A percentile compares a stretch with the other conserved stretches of the same genome.
Evolutionary conservation across 73 alveolate genomes (phyloP).

Genomic region (Tetrahymena thermophila): DNA sequence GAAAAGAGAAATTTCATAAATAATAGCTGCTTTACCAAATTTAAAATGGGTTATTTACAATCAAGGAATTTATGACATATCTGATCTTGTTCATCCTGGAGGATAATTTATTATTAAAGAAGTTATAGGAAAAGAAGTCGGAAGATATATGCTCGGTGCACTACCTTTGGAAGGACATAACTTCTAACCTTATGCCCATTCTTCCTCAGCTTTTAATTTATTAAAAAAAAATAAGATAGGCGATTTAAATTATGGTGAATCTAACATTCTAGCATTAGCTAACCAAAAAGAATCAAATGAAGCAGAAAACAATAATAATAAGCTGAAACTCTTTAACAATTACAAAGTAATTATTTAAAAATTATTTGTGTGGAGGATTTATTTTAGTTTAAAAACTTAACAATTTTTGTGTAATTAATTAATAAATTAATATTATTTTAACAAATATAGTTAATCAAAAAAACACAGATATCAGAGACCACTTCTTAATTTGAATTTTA

Average conservation of each 20-base stretch:
- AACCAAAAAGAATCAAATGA: background rate
- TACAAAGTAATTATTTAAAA: background rate
- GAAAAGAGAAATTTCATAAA: background rate
- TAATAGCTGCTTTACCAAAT: slow-evolving; percentile 3
- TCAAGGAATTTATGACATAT: slow-evolving; percentile 21
- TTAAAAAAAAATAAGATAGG: slow-evolving; percentile 18
- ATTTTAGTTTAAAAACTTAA: too few relatives aligned
- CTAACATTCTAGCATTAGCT: background rate
- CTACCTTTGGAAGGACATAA: slow-evolving; percentile 6
- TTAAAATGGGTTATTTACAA: slow-evolving; percentile 23
- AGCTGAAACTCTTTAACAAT: background rate
- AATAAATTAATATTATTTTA: background rate
- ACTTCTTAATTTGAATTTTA: slow-evolving; percentile 5
- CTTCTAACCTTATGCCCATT: slow-evolving; percentile 19
- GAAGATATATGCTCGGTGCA: slow-evolving; percentile 31
- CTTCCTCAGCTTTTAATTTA: background rate
- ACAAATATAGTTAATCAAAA: background rate
- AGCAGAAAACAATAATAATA: background rate
- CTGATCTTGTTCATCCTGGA: slow-evolving; percentile 37
- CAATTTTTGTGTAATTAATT: too few relatives aligned
- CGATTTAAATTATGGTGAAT: background rate
- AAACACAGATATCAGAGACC: background rate
- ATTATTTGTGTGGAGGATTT: too few relatives aligned
- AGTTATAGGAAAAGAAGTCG: slow-evolving; percentile 22
- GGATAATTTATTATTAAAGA: slow-evolving; percentile 18